These are phyloP conservation scores for Coriolopsis trogii DNA, from an alignment of 1,284 basidiomycete genomes.

Conservation along the genomic window DNA sequence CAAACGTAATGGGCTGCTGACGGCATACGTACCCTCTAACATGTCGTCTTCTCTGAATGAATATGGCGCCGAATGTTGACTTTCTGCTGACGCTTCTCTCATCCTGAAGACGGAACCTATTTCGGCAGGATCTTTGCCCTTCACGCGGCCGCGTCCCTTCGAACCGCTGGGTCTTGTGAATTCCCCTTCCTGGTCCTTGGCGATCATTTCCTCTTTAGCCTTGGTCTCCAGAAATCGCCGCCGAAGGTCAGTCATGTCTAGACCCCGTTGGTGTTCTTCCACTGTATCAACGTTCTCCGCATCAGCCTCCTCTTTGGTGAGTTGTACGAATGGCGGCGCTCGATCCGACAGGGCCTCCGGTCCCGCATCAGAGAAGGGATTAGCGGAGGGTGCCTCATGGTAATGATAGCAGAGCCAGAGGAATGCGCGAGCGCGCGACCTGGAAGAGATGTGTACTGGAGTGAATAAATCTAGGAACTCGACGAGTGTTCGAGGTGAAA, in stretches of 20 bases:
- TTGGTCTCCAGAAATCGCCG: conserved; percentile 65
- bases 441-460: conserved; percentile 58
- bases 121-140: conserved; percentile 21
- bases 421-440: conserved; percentile 67
- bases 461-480: conserved; percentile 73
- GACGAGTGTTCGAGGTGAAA: conserved; percentile 46
- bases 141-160: conserved; percentile 18
- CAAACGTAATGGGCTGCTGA: neutral
- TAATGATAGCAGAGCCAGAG: conserved; percentile 82
- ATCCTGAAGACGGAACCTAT: conserved; percentile 11
- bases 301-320: conserved; percentile 51
- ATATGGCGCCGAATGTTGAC: conserved; percentile 16
- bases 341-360: conserved; percentile 51
- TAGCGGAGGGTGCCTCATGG: conserved; percentile 61
- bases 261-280: conserved; percentile 70
- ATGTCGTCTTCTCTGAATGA: conserved; percentile 19
- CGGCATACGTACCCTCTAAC: conserved; percentile 19
- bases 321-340: conserved; percentile 54
- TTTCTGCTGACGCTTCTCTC: conserved; percentile 24
- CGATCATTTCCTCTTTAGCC: conserved; percentile 36
- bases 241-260: conserved; percentile 65
- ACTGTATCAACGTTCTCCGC: conserved; percentile 69
- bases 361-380: conserved; percentile 69
- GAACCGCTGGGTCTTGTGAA: conserved; percentile 19
- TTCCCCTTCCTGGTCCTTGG: conserved; percentile 30